Evolutionary conservation across 192 early-diverging fungal species (phyloP).

Genomic region (Mortierella antarctica): DNA sequence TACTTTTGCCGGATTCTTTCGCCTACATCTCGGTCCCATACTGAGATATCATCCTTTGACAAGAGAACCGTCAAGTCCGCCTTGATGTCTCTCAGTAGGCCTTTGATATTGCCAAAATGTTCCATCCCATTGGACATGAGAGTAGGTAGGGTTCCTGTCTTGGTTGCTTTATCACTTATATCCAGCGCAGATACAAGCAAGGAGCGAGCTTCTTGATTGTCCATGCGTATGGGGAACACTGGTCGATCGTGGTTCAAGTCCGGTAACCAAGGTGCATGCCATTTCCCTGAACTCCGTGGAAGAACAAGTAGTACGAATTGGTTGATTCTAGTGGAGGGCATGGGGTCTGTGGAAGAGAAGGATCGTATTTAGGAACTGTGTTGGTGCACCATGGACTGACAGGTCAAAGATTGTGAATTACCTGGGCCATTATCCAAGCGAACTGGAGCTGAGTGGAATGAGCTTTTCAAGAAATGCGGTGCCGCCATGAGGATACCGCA

Average conservation of each 20-base stretch:
- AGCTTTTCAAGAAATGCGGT: constrained; percentile 21
- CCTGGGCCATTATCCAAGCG: constrained; percentile 2
- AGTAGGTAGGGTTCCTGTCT: no score
- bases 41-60: background rate
- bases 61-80: constrained; percentile 1
- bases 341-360: no score
- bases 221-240: constrained; percentile 5
- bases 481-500: constrained; percentile 33
- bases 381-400: no score
- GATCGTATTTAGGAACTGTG: no score
- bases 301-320: constrained; percentile 34
- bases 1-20: constrained; percentile 20
- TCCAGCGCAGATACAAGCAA: background rate
- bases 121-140: constrained; percentile 16
- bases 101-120: constrained; percentile 26
- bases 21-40: background rate
- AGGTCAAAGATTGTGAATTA: background rate
- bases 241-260: constrained; percentile 37
- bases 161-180: background rate
- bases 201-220: background rate
- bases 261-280: constrained; percentile 39
- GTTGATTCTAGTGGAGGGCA: background rate
- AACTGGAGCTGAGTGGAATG: constrained; percentile 14
- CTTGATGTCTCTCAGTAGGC: background rate
- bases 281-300: constrained; percentile 8